Evolutionary conservation across 352 stramenopile species (phyloP).

Genomic region (Peronospora farinosa): DNA sequence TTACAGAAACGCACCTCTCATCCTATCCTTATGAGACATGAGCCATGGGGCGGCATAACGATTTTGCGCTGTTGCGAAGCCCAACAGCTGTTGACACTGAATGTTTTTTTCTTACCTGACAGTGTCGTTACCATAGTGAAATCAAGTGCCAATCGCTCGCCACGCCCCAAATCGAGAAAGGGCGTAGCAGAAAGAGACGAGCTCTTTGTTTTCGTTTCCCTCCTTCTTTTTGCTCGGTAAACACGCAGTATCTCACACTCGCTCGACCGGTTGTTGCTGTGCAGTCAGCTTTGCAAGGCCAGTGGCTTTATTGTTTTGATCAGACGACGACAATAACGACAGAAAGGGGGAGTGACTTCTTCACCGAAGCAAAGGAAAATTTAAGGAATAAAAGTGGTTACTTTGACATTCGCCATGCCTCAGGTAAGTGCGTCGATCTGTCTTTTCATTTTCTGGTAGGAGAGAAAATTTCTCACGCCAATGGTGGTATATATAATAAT

Average conservation of each 20-base stretch:
- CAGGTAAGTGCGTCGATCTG: constrained; percentile 26
- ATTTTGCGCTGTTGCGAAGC: constrained; percentile 16
- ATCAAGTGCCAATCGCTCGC: constrained; percentile 13
- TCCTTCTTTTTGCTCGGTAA: constrained; percentile 4
- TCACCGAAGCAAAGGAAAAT: constrained; percentile 1
- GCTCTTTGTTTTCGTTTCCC: constrained; percentile 4
- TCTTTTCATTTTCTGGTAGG: constrained; percentile 6
- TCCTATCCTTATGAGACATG: background rate
- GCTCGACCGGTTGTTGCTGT: constrained; percentile 1
- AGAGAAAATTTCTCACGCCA: constrained; percentile 7
- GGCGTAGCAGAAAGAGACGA: constrained; percentile 24
- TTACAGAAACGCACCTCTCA: too few species aligned
- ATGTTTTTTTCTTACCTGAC: constrained; percentile 27
- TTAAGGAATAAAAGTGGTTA: background rate
- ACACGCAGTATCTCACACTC: constrained; percentile 11
- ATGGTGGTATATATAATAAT: constrained; percentile 3
- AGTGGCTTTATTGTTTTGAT: constrained; percentile 17
- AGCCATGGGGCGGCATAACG: constrained; percentile 7
- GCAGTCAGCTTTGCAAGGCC: constrained; percentile 9
- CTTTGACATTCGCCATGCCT: constrained; percentile 28
- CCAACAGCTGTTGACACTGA: constrained; percentile 17
- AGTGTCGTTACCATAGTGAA: constrained; percentile 17
- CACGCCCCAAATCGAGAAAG: constrained; percentile 18
- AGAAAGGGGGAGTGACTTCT: background rate
- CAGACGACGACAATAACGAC: constrained; percentile 16